phyloP scores from a whole-genome alignment of 2,329 filamentous ascomycete species.

The Macrophomina tecta region DNA sequence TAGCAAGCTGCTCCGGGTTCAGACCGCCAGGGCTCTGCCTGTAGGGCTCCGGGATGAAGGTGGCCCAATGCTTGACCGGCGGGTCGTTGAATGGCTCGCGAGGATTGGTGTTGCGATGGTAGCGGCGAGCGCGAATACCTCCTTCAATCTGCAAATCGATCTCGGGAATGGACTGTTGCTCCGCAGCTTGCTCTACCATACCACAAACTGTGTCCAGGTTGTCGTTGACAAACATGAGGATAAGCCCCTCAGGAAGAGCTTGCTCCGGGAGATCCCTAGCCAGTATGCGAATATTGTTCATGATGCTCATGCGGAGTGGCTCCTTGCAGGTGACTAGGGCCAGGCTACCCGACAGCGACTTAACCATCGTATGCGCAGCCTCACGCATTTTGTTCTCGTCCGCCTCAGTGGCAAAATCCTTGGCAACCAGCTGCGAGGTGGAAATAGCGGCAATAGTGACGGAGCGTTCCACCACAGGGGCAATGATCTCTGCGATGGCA shows the following conservation, averaged over 20 bases:
- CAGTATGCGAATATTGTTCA: constrained; percentile 92
- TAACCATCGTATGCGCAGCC: constrained; percentile 91
- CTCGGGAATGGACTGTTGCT: constrained; percentile 89
- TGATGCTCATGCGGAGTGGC: constrained; percentile 93
- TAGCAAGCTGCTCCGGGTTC: constrained; percentile 89
- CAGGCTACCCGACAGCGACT: constrained; percentile 89
- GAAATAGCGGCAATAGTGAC: constrained; percentile 98
- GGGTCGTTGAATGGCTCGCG: constrained; percentile 85
- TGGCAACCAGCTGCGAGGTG: constrained; percentile 91
- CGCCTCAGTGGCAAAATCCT: constrained; percentile 93
- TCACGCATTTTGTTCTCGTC: constrained; percentile 86
- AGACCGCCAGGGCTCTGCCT: constrained; percentile 82
- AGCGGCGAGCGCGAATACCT: constrained; percentile 77
- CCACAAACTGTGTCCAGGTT: constrained; percentile 93
- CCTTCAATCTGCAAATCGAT: constrained; percentile 91
- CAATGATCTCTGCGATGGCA: constrained; percentile 94
- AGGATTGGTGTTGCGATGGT: constrained; percentile 75
- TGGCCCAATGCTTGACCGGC: constrained; percentile 85
- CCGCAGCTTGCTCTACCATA: constrained; percentile 94
- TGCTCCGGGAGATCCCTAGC: constrained; percentile 69
- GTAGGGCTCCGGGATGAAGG: constrained; percentile 92
- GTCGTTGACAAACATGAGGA: constrained; percentile 98
- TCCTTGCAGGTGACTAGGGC: constrained; percentile 99
- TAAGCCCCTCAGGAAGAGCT: constrained; percentile 89
- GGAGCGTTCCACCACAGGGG: constrained; percentile 94